phyloP scores from a whole-genome alignment of 2,329 filamentous ascomycete species.

The Septoria linicola region DNA sequence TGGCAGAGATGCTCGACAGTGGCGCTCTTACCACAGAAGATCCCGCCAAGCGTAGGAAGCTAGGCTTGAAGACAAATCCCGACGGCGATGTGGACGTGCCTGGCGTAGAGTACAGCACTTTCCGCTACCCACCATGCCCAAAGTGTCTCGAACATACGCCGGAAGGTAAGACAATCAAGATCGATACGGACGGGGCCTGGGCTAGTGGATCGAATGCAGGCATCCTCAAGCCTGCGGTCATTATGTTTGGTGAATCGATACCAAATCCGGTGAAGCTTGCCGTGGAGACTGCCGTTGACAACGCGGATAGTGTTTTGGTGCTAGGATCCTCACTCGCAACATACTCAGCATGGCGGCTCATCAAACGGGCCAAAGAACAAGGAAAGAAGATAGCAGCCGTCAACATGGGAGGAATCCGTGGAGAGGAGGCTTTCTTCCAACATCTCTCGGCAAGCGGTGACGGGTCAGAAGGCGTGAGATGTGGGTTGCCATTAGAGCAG shows the following conservation, averaged over 20 bases:
- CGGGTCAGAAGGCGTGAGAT: constrained; percentile 42
- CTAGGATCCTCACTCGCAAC: constrained; percentile 90
- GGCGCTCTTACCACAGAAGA: constrained; percentile 79
- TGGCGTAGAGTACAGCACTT: constrained; percentile 81
- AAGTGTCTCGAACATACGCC: constrained; percentile 67
- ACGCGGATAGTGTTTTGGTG: constrained; percentile 71
- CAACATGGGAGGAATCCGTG: constrained; percentile 77
- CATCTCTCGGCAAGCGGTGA: constrained; percentile 50
- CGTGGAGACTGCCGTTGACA: constrained; percentile 78
- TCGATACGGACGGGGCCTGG: constrained; percentile 82
- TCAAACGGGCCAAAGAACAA: constrained; percentile 75
- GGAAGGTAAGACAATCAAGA: constrained; percentile 60
- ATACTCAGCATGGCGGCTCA: constrained; percentile 90
- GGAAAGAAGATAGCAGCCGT: constrained; percentile 84
- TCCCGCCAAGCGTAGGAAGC: constrained; percentile 63
- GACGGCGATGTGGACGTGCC: constrained; percentile 93
- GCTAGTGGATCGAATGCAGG: constrained; percentile 57
- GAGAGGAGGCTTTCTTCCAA: constrained; percentile 70
- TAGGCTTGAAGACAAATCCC: constrained; percentile 79
- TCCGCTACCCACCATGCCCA: constrained; percentile 87
- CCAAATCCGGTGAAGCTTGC: constrained; percentile 64
- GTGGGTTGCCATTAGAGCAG: constrained; percentile 43
- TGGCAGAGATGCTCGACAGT: constrained; percentile 67
- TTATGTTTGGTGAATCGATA: constrained; percentile 96
- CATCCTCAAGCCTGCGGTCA: constrained; percentile 85